phyloP scores from a whole-genome alignment of 2,329 filamentous ascomycete species.

The Colletotrichum sp. region DNA sequence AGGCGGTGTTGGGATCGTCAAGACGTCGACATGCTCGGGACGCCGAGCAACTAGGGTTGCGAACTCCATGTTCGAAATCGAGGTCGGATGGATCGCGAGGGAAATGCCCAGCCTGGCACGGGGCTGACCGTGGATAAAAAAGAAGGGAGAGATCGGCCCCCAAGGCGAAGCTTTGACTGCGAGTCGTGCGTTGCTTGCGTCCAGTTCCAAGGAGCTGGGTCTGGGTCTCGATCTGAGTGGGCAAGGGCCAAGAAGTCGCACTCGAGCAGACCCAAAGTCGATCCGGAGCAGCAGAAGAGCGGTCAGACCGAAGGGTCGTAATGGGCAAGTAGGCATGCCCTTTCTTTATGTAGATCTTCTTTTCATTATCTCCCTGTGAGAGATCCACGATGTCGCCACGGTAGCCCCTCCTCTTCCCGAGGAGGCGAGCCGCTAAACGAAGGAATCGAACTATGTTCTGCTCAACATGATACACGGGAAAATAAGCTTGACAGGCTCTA shows the following conservation, averaged over 20 bases:
- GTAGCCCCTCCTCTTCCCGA: not conserved
- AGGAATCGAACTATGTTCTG: not conserved
- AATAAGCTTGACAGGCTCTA: constrained; percentile 7
- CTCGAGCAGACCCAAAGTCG: not conserved
- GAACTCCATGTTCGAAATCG: not conserved
- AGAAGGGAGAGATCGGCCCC: not conserved
- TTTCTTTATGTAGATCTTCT: constrained; percentile 2
- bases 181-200: not conserved
- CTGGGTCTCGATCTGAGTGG: not conserved
- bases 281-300: not conserved
- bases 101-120: not conserved
- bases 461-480: constrained; percentile 4
- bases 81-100: not conserved
- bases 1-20: constrained; percentile 34
- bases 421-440: not conserved
- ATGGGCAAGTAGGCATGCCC: not conserved
- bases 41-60: not conserved
- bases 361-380: not conserved
- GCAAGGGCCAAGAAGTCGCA: not conserved
- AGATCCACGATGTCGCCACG: constrained; percentile 1
- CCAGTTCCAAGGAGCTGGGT: not conserved
- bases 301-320: not conserved
- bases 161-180: not conserved
- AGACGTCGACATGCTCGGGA: constrained; percentile 27
- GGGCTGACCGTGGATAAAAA: not conserved